Conservation (phyloP, 805 yeast genomes). For the Cyberlindnera maritima region DNA sequence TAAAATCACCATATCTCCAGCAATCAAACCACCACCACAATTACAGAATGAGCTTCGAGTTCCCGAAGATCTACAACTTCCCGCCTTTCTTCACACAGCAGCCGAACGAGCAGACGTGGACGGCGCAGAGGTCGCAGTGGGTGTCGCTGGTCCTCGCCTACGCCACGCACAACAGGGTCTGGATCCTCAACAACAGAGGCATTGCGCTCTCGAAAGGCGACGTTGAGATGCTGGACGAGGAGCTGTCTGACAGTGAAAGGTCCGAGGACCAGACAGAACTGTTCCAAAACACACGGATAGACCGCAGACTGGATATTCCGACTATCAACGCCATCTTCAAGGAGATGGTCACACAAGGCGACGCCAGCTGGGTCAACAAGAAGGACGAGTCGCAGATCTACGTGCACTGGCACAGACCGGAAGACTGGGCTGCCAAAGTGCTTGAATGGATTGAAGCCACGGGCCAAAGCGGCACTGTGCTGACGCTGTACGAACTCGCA, state of each 20-base stretch:
- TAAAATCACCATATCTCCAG: too few species aligned
- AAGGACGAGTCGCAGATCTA: conserved; percentile 35
- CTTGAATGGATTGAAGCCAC: conserved; percentile 71
- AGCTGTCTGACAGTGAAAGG: conserved; percentile 4
- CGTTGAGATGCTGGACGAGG: conserved; percentile 23
- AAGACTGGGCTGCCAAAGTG: conserved; percentile 64
- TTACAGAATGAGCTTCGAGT: conserved; percentile 10
- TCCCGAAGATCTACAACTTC: conserved; percentile 41
- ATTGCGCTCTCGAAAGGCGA: conserved; percentile 20
- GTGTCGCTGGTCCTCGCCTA: conserved; percentile 55
- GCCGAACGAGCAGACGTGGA: conserved; percentile 75
- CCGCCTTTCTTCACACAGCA: conserved; percentile 94
- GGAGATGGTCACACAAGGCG: conserved; percentile 51
- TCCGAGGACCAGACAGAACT: conserved; percentile 23
- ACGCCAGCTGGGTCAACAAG: conserved; percentile 53
- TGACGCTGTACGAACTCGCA: conserved; percentile 79
- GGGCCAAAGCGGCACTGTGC: conserved; percentile 73
- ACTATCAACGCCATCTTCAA: conserved; percentile 54
- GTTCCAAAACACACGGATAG: conserved; percentile 51
- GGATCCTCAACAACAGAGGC: conserved; percentile 47
- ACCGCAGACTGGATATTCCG: conserved; percentile 52
- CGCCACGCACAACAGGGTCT: conserved; percentile 53
- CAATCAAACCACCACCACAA: not conserved
- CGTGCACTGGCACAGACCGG: conserved; percentile 67
- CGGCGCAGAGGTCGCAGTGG: conserved; percentile 83